Evolutionary conservation across 2,329 filamentous ascomycete genomes (phyloP).

Genomic region (Ophiostoma triangulosporum): DNA sequence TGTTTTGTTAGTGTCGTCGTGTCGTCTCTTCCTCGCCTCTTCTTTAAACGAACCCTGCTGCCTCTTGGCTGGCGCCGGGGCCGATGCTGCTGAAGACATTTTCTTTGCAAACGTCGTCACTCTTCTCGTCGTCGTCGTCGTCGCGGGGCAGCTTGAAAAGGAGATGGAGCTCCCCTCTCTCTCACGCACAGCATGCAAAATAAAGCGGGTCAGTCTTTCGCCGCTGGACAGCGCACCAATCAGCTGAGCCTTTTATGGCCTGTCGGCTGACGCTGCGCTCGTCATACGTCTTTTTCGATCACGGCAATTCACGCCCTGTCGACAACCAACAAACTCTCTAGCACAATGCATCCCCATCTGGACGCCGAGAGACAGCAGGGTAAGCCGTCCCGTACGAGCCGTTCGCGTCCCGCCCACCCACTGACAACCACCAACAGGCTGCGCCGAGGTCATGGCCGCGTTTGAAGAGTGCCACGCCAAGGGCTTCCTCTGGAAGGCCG

Average conservation of each 20-base stretch:
- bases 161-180: not conserved
- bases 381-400: slow-evolving; percentile 27
- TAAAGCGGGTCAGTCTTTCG: not conserved
- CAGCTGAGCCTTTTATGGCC: not conserved
- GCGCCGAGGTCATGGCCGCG: slow-evolving; percentile 83
- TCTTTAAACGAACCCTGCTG: slow-evolving; percentile 48
- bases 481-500: slow-evolving; percentile 83
- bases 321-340: not conserved
- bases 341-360: slow-evolving; percentile 88
- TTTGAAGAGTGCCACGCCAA: slow-evolving; percentile 91
- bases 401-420: too few species aligned
- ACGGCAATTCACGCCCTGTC: not conserved
- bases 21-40: not conserved
- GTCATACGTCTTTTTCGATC: not conserved
- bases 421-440: slow-evolving; percentile 42
- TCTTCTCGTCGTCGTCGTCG: not conserved
- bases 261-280: too few species aligned
- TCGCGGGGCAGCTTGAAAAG: not conserved
- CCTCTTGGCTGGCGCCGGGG: slow-evolving; percentile 42
- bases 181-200: not conserved
- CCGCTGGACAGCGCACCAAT: not conserved
- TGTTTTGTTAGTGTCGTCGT: slow-evolving; percentile 21
- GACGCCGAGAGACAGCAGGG: slow-evolving; percentile 86
- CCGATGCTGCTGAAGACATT: slow-evolving; percentile 9
- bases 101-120: not conserved